Percentiles rank a stretch among this genome's conserved stretches.
Evolutionary conservation across 169 alveolate species (phyloP).

Genomic region (Eimeria tenella): DNA sequence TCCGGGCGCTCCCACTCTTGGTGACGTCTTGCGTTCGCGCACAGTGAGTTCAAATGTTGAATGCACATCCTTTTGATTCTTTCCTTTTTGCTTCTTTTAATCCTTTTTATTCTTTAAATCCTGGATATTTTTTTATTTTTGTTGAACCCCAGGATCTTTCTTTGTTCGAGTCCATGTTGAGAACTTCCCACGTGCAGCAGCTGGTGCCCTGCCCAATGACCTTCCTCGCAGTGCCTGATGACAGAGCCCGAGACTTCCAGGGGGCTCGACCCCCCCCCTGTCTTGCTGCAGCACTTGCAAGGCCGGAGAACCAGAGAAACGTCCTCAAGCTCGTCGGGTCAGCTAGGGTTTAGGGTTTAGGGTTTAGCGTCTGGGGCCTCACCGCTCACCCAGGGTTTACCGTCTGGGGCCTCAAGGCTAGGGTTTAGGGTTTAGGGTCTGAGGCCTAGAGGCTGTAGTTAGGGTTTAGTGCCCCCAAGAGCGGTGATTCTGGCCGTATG

Average conservation of each 20-base stretch:
- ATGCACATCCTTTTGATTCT: neutral
- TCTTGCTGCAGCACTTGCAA: neutral
- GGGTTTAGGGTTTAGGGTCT: neutral
- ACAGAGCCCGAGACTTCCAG: slow-evolving; percentile 23
- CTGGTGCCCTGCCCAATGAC: slow-evolving; percentile 2
- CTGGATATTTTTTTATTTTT: neutral
- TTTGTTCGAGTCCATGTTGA: neutral
- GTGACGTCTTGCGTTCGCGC: slow-evolving; percentile 13
- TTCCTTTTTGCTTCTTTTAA: neutral
- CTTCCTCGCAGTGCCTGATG: slow-evolving; percentile 5
- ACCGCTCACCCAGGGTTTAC: neutral
- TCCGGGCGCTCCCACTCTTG: neutral
- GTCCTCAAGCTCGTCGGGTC: slow-evolving; percentile 3
- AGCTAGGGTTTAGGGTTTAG: slow-evolving; percentile 21
- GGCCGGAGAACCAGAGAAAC: slow-evolving; percentile 8
- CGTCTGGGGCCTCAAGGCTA: neutral
- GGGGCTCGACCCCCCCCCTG: neutral
- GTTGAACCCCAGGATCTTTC: neutral
- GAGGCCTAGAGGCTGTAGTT: neutral
- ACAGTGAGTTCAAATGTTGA: neutral
- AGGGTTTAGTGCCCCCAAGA: neutral
- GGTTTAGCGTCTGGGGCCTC: neutral
- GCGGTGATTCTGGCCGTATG: neutral
- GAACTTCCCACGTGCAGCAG: slow-evolving; percentile 17
- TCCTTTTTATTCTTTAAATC: neutral